Evolutionary conservation across 768 basidiomycete species (phyloP).

Genomic region (Imleria badia): DNA sequence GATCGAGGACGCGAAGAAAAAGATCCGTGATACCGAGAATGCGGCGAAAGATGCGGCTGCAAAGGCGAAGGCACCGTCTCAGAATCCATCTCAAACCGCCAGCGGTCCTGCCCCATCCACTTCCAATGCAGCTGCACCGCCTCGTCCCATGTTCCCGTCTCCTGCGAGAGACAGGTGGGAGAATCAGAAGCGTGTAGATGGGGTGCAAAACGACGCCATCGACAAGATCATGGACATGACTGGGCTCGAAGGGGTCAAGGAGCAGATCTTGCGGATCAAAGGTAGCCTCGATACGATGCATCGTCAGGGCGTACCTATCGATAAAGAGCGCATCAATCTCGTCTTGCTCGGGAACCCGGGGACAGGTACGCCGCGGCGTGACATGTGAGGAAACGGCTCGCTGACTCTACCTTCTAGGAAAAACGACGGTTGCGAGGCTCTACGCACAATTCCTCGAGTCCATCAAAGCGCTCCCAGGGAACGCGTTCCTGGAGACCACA

Average conservation of each 20-base stretch:
- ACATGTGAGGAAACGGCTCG: neutral
- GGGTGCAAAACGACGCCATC: constrained; percentile 50
- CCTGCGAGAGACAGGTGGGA: constrained; percentile 52
- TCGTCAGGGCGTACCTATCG: constrained; percentile 53
- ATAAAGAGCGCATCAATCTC: constrained; percentile 60
- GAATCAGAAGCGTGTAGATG: constrained; percentile 54
- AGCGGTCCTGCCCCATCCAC: constrained; percentile 1
- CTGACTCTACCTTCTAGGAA: constrained; percentile 41
- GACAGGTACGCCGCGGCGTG: constrained; percentile 48
- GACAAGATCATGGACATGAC: constrained; percentile 70
- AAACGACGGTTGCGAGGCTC: constrained; percentile 67
- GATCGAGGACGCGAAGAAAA: constrained; percentile 35
- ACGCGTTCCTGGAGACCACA: constrained; percentile 59
- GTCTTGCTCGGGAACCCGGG: constrained; percentile 71
- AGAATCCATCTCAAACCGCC: neutral
- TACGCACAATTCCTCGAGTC: constrained; percentile 66
- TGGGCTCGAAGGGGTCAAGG: constrained; percentile 66
- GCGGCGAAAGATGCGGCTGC: constrained; percentile 14
- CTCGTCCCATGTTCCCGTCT: constrained; percentile 28
- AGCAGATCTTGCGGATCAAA: constrained; percentile 56
- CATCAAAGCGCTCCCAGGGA: constrained; percentile 52
- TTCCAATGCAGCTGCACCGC: constrained; percentile 3
- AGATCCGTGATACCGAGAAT: constrained; percentile 7
- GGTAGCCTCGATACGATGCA: constrained; percentile 52
- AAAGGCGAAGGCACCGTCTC: neutral